phyloP scores from a whole-genome alignment of 805 yeast genomes.

The Sugiyamaella qingdaonensis region DNA sequence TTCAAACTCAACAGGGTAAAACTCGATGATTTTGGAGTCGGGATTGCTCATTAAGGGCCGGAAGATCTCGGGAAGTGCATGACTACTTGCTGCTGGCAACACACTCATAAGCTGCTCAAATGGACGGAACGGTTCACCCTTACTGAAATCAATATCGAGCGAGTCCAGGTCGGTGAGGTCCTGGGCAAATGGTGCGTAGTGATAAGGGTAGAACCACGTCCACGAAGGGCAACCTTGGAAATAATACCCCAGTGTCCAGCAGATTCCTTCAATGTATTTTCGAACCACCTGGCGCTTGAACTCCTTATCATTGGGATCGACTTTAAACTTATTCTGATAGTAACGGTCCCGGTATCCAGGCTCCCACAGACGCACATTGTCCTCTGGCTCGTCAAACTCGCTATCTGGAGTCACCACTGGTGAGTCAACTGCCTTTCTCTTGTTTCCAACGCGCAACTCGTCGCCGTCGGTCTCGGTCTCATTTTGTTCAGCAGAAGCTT shows the following conservation, averaged over 20 bases:
- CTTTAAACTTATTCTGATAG: slow-evolving; percentile 68
- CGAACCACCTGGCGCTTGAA: slow-evolving; percentile 57
- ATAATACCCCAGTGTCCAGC: slow-evolving; percentile 94
- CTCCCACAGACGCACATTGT: slow-evolving; percentile 67
- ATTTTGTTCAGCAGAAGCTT: slow-evolving; percentile 19
- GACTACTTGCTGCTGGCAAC: slow-evolving; percentile 89
- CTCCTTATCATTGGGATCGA: slow-evolving; percentile 43
- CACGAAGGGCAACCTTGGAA: slow-evolving; percentile 98
- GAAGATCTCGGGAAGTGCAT: slow-evolving; percentile 76
- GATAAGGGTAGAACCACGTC: slow-evolving; percentile 97
- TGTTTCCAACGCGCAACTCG: slow-evolving; percentile 13
- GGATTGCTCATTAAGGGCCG: slow-evolving; percentile 76
- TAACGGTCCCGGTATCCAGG: slow-evolving; percentile 84
- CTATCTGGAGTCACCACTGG: slow-evolving; percentile 3
- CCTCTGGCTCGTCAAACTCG: slow-evolving; percentile 40
- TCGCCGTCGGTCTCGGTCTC: slow-evolving; percentile 7
- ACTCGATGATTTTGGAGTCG: slow-evolving; percentile 80
- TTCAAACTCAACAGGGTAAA: slow-evolving; percentile 82
- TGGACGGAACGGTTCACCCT: slow-evolving; percentile 81
- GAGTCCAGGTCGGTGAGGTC: slow-evolving; percentile 60
- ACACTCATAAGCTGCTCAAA: slow-evolving; percentile 94
- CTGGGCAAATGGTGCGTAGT: slow-evolving; percentile 95
- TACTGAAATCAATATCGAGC: slow-evolving; percentile 49
- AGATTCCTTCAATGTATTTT: slow-evolving; percentile 85
- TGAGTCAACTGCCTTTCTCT: slow-evolving; percentile 12